Base-by-base conservation (phyloP, 2,329 filamentous ascomycete species). In the Fusarium sp. region DNA sequence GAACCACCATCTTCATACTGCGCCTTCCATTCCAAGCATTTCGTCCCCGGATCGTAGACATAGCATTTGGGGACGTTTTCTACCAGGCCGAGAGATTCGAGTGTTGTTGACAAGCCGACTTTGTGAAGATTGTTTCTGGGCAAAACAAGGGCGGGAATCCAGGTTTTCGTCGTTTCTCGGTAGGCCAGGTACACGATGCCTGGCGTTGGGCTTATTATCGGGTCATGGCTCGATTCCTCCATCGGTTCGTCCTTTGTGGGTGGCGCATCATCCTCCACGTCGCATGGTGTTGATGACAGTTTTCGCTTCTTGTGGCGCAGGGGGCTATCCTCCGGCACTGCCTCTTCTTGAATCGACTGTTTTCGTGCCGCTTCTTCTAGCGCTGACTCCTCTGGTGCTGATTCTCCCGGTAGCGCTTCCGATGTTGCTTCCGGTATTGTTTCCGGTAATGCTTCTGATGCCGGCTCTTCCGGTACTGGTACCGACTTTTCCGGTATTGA, bases 61-160 rank as follows among this genome's bases (percentile, higher is more conserved):
- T 71, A 69, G 22, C 69, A 71, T 13, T 50, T 50, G 2, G 69
- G 69, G 0, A 71, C 34, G 11, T 58, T 35, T 10, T 62, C 50
- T 27, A 59, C 57, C 27, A 71, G 40, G 10, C 62, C 68, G 0
- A 71, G 40, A 22, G 45, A 60, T 38, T 68, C 50, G 5, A 64
- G 57, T 5, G 62, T 62, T 8, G 24, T 38, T 10, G 61, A 16
- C 5, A 68, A 8, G 1, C 57, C 65, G 4, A 59, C 38, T 14
- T 62, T 37, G 5, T 64, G 47, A 1, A 68, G 40, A 16, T 45
- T 20, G 5, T 40, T 29, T 8, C 50, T 10, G 9, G 65, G 65
- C 20, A 71, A 29, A 22, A 71, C 7, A 4, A 71, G 61, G 1
- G 62, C 65, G 3, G 65, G 65, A 5, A 42, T 22, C 68, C 68